Evolutionary conservation across 345 rosid genomes (phyloP).

Genomic region (Dipteronia sinensis): DNA sequence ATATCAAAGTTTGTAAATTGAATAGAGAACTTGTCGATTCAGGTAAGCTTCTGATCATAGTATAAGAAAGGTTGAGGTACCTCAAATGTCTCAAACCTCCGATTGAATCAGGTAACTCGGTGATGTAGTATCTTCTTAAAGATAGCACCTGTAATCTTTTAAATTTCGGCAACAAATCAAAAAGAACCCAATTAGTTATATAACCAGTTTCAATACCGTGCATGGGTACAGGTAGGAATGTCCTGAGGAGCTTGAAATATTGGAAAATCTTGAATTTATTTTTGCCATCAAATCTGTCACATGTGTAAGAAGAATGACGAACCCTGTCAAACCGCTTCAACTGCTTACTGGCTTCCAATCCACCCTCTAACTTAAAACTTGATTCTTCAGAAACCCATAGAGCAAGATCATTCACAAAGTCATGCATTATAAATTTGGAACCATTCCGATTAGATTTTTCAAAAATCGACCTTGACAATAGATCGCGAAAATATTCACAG

Average conservation of each 20-base stretch:
- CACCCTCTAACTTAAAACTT: not conserved
- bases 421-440: conserved; percentile 20
- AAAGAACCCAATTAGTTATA: not conserved
- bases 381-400: not conserved
- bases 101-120: not conserved
- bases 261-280: not conserved
- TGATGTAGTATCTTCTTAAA: not conserved
- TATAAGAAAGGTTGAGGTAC: not conserved
- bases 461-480: conserved; percentile 15
- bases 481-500: conserved; percentile 5
- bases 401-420: conserved; percentile 24
- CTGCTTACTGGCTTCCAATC: not conserved
- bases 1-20: no score
- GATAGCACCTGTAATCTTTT: not conserved
- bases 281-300: no score
- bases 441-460: not conserved
- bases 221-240: not conserved
- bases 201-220: not conserved
- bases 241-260: not conserved
- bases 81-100: not conserved
- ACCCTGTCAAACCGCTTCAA: not conserved
- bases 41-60: not conserved
- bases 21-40: not conserved
- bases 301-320: not conserved
- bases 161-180: not conserved